Evolutionary conservation across 2,329 filamentous ascomycete genomes (phyloP).

Genomic region (Dactylellina haptotyla): DNA sequence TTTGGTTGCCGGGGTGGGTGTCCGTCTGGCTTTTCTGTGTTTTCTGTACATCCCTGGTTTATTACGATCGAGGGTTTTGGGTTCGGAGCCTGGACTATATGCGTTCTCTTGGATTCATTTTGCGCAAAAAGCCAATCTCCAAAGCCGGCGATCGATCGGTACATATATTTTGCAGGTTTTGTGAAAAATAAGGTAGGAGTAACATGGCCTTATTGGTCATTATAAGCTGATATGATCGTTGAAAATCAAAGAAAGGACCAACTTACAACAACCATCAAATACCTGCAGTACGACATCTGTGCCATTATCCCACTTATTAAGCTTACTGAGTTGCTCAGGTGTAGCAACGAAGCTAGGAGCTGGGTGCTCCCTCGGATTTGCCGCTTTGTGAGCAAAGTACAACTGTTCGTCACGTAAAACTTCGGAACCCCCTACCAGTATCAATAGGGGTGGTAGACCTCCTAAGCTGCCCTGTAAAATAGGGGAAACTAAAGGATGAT

Average conservation of each 20-base stretch:
- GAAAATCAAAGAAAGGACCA: not conserved
- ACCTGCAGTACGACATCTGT: conserved; percentile 94
- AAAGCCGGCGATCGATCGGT: conserved; percentile 89
- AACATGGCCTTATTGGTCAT: conserved; percentile 52
- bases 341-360: conserved; percentile 66
- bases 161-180: conserved; percentile 96
- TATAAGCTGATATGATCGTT: no score
- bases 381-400: conserved; percentile 92
- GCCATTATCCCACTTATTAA: conserved; percentile 39
- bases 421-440: conserved; percentile 87
- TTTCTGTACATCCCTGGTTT: no score
- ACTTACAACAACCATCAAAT: conserved; percentile 85
- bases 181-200: conserved; percentile 92
- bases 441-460: conserved; percentile 84
- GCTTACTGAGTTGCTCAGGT: conserved; percentile 73
- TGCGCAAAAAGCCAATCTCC: conserved; percentile 88
- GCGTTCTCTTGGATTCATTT: conserved; percentile 59
- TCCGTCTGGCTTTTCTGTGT: no score
- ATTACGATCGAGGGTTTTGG: no score
- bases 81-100: conserved; percentile 1
- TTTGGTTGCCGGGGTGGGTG: no score
- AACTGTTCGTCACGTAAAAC: conserved; percentile 93
- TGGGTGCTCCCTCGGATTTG: conserved; percentile 80
- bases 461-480: conserved; percentile 87
- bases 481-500: conserved; percentile 89